These are phyloP conservation scores for Apodospora peruviana DNA, from an alignment of 495 filamentous ascomycete genomes.

Conservation along the genomic window DNA sequence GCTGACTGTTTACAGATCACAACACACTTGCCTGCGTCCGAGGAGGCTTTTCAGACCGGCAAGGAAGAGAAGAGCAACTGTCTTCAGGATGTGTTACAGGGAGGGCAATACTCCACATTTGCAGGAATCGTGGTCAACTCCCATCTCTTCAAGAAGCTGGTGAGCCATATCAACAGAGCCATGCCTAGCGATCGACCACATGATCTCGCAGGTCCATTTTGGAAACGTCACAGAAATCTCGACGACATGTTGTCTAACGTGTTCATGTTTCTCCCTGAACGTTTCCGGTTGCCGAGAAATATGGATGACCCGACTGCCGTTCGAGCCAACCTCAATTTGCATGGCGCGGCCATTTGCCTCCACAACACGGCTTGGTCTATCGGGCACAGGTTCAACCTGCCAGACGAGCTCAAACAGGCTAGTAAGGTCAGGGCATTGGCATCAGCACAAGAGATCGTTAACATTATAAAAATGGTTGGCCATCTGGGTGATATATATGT, in stretches of 20 bases:
- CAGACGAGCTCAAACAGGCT: conserved; percentile 21
- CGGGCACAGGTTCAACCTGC: conserved; percentile 32
- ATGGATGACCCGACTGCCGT: conserved; percentile 31
- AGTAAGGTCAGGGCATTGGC: conserved; percentile 29
- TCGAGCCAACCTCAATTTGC: conserved; percentile 40
- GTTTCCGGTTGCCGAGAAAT: conserved; percentile 32
- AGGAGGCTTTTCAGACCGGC: conserved; percentile 34
- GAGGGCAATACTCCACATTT: conserved; percentile 34
- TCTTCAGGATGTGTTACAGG: conserved; percentile 32
- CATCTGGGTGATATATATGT: conserved; percentile 24
- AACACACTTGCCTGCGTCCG: conserved; percentile 38
- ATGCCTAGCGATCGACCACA: conserved; percentile 33
- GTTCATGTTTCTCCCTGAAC: conserved; percentile 43
- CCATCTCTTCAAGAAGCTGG: conserved; percentile 34
- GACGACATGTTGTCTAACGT: conserved; percentile 38
- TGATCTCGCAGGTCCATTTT: conserved; percentile 34
- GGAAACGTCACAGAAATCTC: conserved; percentile 42
- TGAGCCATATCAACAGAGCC: conserved; percentile 36
- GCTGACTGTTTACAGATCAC: conserved; percentile 34
- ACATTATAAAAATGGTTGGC: conserved; percentile 34
- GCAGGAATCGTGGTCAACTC: conserved; percentile 33
- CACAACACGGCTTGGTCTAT: conserved; percentile 37
- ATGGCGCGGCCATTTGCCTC: conserved; percentile 39
- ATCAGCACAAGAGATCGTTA: conserved; percentile 37
- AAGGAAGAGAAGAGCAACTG: conserved; percentile 24